Base-by-base conservation (phyloP, 257 asterid genomes). In the Solanum phureja region DNA sequence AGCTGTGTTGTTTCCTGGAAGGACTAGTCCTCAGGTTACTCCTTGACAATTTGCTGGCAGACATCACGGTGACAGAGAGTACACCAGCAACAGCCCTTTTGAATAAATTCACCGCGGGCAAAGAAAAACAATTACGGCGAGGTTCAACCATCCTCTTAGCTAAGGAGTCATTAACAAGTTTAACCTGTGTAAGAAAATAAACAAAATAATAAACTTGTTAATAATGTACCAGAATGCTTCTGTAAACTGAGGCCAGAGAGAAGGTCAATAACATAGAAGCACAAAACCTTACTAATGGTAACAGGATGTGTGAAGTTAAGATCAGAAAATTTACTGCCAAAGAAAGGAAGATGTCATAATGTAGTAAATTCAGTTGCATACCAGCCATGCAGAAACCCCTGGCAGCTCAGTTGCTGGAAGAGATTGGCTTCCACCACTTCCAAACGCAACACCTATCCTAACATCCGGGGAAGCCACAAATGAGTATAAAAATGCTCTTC, bases 371-470 rank as follows among this genome's bases (percentile, higher is more conserved):
- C 44, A 52, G 86, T 81, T 85, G 3, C 88, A 21, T 94, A 97
- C 99, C 98, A 97, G 98, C 99, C 98, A 97, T 69, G 99, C 96
- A 76, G 99, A 95, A 87, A 97, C 99, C 66, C 98, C 99, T 0
- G 99, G 99, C 64, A 96, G 93, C 93, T 97, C 99, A 12, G 99
- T 97, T 60, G 98, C 99, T 72, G 99, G 99, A 84, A 96, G 90
- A 85, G 99, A 94, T 86, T 97, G 98, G 92, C 98, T 95, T 90
- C 98, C 98, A 83, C 99, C 98, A 89, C 96, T 95, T 77, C 99
- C 99, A 38, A 97, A 97, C 66, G 98, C 99, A 81, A 97, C 96
- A 69, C 98, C 98, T 24, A 97, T 91, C 89, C 99, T 93, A 88
- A 97, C 96, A 87, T 97, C 99, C 31, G 99, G 99, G 88, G 95